Evolutionary conservation across 495 filamentous ascomycete genomes (phyloP).

Genomic region (Penicillium cataractarum): DNA sequence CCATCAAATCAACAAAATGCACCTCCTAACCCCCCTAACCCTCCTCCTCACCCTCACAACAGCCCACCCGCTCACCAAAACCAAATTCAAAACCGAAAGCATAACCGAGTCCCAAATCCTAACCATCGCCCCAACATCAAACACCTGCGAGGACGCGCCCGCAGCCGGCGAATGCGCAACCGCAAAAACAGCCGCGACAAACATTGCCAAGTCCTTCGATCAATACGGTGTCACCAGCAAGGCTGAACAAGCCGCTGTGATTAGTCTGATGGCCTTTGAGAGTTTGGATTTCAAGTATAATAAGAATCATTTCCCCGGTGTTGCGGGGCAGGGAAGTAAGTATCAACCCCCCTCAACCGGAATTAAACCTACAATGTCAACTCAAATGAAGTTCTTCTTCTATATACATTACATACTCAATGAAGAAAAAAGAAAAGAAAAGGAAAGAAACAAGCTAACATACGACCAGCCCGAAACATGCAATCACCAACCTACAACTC

Average conservation of each 20-base stretch:
- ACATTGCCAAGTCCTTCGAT: conserved; percentile 56
- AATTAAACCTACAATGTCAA: too few species aligned
- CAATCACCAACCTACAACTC: conserved; percentile 63
- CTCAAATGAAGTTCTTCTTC: too few species aligned
- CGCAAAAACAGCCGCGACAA: conserved; percentile 61
- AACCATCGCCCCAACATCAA: conserved; percentile 55
- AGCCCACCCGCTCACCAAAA: conserved; percentile 8
- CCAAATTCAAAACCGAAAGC: conserved; percentile 4
- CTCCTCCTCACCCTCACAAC: conserved; percentile 1
- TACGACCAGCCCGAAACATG: conserved; percentile 67
- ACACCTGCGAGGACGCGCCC: conserved; percentile 48
- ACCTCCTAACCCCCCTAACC: neutral
- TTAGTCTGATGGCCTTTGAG: conserved; percentile 70
- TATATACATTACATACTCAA: neutral
- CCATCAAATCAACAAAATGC: neutral
- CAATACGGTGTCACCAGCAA: conserved; percentile 57
- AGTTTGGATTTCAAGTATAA: conserved; percentile 68
- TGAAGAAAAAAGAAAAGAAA: neutral
- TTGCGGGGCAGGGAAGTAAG: conserved; percentile 65
- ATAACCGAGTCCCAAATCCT: conserved; percentile 53
- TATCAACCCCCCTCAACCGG: too few species aligned
- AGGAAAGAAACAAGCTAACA: neutral
- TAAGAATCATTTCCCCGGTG: conserved; percentile 63
- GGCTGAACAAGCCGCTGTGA: conserved; percentile 64
- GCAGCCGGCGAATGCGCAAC: conserved; percentile 66